Evolutionary conservation across 495 filamentous ascomycete genomes (phyloP).

Genomic region (Aspergillus incahuasiensis): DNA sequence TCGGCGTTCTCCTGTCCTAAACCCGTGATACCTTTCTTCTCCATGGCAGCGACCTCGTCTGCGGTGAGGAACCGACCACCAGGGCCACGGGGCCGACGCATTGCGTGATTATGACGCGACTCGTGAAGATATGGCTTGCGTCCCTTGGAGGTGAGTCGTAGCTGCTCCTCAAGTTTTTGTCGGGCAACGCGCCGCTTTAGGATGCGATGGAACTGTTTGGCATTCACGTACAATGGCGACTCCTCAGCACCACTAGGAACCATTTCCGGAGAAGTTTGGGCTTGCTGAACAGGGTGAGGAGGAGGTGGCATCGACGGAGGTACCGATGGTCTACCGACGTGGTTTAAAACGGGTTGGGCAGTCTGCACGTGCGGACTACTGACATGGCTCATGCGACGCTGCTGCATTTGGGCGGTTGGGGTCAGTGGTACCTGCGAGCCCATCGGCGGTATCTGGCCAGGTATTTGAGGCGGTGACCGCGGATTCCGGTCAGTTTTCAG

Average conservation of each 20-base stretch:
- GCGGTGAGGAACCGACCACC: slow-evolving; percentile 95
- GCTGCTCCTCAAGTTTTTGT: slow-evolving; percentile 85
- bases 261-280: slow-evolving; percentile 79
- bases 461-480: slow-evolving; percentile 47
- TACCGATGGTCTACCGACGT: slow-evolving; percentile 45
- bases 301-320: slow-evolving; percentile 46
- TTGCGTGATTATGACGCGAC: slow-evolving; percentile 98
- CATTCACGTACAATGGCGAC: slow-evolving; percentile 94
- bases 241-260: slow-evolving; percentile 75
- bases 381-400: slow-evolving; percentile 49
- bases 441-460: slow-evolving; percentile 49
- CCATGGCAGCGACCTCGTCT: slow-evolving; percentile 93
- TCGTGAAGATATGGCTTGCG: slow-evolving; percentile 97
- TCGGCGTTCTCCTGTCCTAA: slow-evolving; percentile 34
- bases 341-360: slow-evolving; percentile 46
- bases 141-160: slow-evolving; percentile 89
- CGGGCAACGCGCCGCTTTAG: slow-evolving; percentile 88
- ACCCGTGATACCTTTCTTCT: slow-evolving; percentile 44
- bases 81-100: slow-evolving; percentile 93
- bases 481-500: slow-evolving; percentile 51
- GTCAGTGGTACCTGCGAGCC: slow-evolving; percentile 45
- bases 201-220: slow-evolving; percentile 97
- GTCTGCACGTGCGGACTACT: slow-evolving; percentile 44
- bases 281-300: slow-evolving; percentile 52
- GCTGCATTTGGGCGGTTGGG: slow-evolving; percentile 42